Base-by-base conservation (phyloP, 192 early-diverging fungal species). In the Coemansia sp. region DNA sequence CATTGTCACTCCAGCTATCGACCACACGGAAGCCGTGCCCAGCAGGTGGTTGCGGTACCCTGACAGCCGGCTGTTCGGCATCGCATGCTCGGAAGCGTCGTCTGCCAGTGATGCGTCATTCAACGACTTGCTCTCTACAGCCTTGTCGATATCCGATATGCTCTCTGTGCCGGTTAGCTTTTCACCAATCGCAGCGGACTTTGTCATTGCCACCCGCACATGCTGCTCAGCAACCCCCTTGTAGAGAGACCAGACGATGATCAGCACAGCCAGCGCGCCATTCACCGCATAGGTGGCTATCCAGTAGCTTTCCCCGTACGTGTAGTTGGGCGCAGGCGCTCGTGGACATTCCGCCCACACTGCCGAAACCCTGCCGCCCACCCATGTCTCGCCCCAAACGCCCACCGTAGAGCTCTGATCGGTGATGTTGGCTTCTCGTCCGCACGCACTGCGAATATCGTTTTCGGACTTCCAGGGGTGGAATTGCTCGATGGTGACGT, bases 281-380 rank as follows among this genome's bases (percentile, higher is more conserved):
- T 56, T 57, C 6, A 71, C 56, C 0, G 73, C 49, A 48, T 62
- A 66, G 17, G 66, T 62, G 6, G 67, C 81, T 46, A 75, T 18
- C 69, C 62, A 77, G 52, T 63, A 65, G 53, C 60, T 46, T 34
- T 72, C 69, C 37, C 18, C 40, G 44, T 59, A 76, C 28, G 42
- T 62, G 63, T 62, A 76, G 47, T 58, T 65, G 3, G 58, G 62
- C 8, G 58, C 26, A 5, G 62, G 61, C 8, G 66, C 58, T 18
- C 38, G 15, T 1, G 67, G 69, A 38, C 64, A 73, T 54, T 63
- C 66, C 17, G 62, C 80, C 82, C 82, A 83, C 9, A 81, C 34
- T 0, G 58, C 49, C 14, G 16, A 12, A 1, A 53, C 40, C 15
- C 53, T 34, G 20, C 49, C 40, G 53, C 53, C 53, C 6, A 44